Evolutionary conservation across 2,329 filamentous ascomycete genomes (phyloP), one percentile per base, ranked within the genome.

Genomic region (Penicillium polonicum): DNA sequence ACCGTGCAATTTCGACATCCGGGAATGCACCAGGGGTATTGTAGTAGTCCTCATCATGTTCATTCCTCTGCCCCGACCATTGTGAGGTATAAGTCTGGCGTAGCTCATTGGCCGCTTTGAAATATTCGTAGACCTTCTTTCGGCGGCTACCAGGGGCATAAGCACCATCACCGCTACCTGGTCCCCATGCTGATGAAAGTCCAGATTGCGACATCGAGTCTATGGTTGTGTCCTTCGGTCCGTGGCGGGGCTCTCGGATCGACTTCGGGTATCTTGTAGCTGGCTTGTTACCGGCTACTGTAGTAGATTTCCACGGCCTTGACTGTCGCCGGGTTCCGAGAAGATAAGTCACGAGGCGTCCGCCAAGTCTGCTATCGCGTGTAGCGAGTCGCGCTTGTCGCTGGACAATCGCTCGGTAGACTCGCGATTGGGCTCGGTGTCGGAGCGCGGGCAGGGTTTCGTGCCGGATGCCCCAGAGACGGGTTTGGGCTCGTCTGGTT

Each of bases 21-120:
- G 92, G 91, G 69, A 96, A 97, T 1, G 88, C 85, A 0, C 88
- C 89, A 0, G 91, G 88, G 31, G 90, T 89, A 44, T 81, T 73
- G 27, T 74, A 68, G 68, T 79, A 78, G 45, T 78, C 77, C 44
- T 80, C 76, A 35, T 78, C 76, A 29, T 76, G 74, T n/a, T 74
- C 61, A 59, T 71, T 78, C 73, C 79, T 79, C 78, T 78, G 78
- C 59, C 72, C 62, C 6, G 68, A 74, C 65, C 82, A 82, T 62
- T 82, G 79, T 61, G 82, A 79, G 60, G 85, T 79, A 71, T 90
- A 90, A 39, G 82, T 81, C 73, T 90, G 87, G 38, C 88, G 80
- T 55, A 90, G 71, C 70, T 90, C 88, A 68, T 90, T 90, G 12
- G 88, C 88, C 50, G 87, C 86, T 69, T 85, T 88, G 54, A 90